A percentile compares a stretch with the other conserved stretches of the same genome.
phyloP scores from a whole-genome alignment of 148 eudicot species.

The Simmondsia chinensis region DNA sequence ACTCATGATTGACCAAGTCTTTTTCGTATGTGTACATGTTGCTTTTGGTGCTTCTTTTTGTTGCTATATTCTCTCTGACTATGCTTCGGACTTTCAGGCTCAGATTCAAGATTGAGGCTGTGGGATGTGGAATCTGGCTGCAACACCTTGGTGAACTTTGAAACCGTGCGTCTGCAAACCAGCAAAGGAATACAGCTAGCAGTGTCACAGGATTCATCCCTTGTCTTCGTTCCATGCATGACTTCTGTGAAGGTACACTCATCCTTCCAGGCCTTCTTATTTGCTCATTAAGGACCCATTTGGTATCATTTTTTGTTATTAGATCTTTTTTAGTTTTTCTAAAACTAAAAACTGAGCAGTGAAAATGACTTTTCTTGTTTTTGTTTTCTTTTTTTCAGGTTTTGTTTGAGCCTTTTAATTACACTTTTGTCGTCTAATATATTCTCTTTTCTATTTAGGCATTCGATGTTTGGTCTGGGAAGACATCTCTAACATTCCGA shows the following conservation, averaged over 20 bases:
- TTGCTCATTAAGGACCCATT: neutral
- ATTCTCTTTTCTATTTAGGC: conserved; percentile 31
- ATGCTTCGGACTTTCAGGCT: conserved; percentile 44
- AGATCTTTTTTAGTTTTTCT: no score
- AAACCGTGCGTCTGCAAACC: conserved; percentile 72
- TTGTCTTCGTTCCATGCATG: conserved; percentile 94
- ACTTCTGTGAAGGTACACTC: conserved; percentile 53
- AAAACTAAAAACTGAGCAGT: no score
- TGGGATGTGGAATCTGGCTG: conserved; percentile 93
- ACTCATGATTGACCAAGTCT: no score
- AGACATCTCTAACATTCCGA: conserved; percentile 45
- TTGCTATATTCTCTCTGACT: neutral
- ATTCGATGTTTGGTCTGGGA: conserved; percentile 84
- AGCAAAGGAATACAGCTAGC: conserved; percentile 75
- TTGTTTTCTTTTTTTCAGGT: no score
- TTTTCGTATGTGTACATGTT: no score
- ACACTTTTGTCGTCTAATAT: neutral
- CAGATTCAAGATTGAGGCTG: conserved; percentile 90
- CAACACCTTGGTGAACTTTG: conserved; percentile 89
- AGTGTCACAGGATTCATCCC: conserved; percentile 58
- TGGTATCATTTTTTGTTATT: no score
- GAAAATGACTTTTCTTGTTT: no score
- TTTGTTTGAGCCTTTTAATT: no score
- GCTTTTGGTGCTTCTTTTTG: no score
- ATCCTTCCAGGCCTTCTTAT: neutral